Base-by-base conservation (phyloP, 2,329 filamentous ascomycete species). In the Ascochyta pisi region DNA sequence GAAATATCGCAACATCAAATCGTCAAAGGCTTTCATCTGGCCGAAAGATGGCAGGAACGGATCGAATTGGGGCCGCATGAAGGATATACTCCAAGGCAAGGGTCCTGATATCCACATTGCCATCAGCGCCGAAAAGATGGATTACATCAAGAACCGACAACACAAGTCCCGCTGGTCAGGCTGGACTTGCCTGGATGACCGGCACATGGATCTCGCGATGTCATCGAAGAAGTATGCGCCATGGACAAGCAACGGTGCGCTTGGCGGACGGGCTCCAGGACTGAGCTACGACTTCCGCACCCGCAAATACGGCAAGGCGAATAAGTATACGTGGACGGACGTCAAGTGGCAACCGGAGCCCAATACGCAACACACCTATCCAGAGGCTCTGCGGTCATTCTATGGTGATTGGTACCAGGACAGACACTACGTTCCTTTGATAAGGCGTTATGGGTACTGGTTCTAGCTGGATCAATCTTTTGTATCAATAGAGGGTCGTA, bases 91-190 rank as follows among this genome's bases (percentile, higher is more conserved):
- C 23, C 67, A 63, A 2, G 69, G 72, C 46, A 69, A 76, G 54
- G 80, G 80, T 3, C 76, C 80, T 2, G 79, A 82, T 50, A 77
- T 82, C 34, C 78, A 77, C 58, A 64, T 81, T n/a, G 66, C 74
- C 2, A 71, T 73, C 37, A 74, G 67, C 45, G 74, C 74, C 24
- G 71, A 77, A 49, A 73, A 67, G 51, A 64, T 65, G 23, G 76
- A 76, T 29, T 67, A 76, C 50, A 69, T 75, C 60, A 56, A 69
- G 37, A 74, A 78, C 50, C 67, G 75, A 45, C 78, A 76, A 31
- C 63, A 64, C 16, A 65, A 68, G 29, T 61, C 64, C 6, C 68
- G 72, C 47, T 81, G 78, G 79, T 58, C 68, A 9, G 57, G 65
- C 4, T 75, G 76, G 68, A 62, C 61, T 3, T 56, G 69, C 16